Evolutionary conservation across 2,329 filamentous ascomycete species (phyloP).

Genomic region (Myriosclerotinia curreyana): DNA sequence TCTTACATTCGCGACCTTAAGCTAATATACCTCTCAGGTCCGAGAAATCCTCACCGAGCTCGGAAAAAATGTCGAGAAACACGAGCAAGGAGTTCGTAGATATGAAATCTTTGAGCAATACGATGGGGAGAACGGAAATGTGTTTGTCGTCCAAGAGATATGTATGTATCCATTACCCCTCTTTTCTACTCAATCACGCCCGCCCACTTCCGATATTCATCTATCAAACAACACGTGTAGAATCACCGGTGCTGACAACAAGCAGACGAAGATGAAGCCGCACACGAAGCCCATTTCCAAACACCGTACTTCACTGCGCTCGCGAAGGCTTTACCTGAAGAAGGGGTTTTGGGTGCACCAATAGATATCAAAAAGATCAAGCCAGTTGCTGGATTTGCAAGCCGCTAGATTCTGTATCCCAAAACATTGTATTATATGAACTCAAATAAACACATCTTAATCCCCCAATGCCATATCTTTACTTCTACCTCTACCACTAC

Average conservation of each 20-base stretch:
- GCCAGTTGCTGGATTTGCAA: conserved; percentile 1
- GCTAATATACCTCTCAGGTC: conserved; percentile 1
- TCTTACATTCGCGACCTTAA: background rate
- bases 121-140: conserved; percentile 3
- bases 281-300: background rate
- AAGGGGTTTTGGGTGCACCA: conserved; percentile 1
- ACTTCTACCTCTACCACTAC: background rate
- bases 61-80: background rate
- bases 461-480: background rate
- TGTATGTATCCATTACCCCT: background rate
- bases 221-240: background rate
- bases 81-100: background rate
- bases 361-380: conserved; percentile 9
- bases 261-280: conserved; percentile 8
- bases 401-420: background rate
- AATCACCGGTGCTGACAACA: background rate
- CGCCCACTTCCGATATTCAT: background rate
- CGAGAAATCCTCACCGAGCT: conserved; percentile 5
- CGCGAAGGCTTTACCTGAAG: background rate
- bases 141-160: conserved; percentile 13
- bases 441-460: background rate
- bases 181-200: background rate
- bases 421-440: background rate
- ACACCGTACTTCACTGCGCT: background rate
- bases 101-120: conserved; percentile 19